A percentile compares a stretch with the other conserved stretches of the same genome.
phyloP scores from a whole-genome alignment of 164 flowering plant genomes.

The Magnolia changhungtana region DNA sequence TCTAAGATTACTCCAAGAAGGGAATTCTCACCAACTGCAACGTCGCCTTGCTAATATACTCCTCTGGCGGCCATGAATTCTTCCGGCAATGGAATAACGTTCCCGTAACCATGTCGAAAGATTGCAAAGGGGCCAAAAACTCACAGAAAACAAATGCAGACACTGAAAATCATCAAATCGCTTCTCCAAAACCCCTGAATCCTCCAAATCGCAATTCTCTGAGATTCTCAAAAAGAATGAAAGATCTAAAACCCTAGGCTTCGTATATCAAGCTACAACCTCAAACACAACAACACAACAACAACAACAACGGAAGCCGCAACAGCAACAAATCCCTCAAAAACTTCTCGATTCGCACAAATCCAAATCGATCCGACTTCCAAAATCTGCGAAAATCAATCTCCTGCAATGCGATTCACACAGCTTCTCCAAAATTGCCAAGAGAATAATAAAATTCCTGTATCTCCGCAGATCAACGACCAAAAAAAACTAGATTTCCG shows the following conservation, averaged over 20 bases:
- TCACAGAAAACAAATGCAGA: not conserved
- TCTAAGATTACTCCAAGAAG: not conserved
- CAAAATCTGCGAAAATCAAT: not conserved
- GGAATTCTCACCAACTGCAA: slow-evolving; percentile 57
- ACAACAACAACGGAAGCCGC: not conserved
- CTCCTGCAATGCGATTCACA: not conserved
- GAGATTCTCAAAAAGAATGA: not conserved
- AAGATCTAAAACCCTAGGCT: not conserved
- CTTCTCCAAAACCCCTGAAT: not conserved
- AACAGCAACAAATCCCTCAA: not conserved
- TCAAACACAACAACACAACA: no score
- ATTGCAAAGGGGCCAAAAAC: not conserved
- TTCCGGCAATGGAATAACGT: slow-evolving; percentile 59
- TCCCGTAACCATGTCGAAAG: slow-evolving; percentile 55
- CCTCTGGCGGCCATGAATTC: slow-evolving; percentile 90
- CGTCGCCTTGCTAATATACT: slow-evolving; percentile 57
- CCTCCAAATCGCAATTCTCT: not conserved
- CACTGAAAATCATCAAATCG: not conserved
- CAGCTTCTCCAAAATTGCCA: not conserved
- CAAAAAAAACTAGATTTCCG: not conserved
- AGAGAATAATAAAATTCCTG: not conserved
- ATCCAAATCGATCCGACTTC: not conserved
- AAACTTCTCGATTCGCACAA: not conserved
- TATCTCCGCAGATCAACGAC: not conserved
- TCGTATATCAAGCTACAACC: no score